Conservation (phyloP, 805 yeast genomes). For the Priceomyces medius region DNA sequence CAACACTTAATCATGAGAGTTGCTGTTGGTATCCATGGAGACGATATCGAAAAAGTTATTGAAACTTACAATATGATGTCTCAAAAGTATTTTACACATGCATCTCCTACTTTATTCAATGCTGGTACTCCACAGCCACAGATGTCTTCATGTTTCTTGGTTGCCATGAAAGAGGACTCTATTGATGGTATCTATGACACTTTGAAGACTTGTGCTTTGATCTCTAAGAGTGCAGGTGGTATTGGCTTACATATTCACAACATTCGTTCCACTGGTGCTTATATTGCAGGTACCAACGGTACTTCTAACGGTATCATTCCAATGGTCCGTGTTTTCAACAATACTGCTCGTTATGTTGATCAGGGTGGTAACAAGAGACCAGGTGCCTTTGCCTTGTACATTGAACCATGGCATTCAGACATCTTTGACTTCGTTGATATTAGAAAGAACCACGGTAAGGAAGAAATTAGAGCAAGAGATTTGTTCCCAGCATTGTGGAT, state of each 20-base stretch:
- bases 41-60: slow-evolving; percentile 49
- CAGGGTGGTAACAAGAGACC: slow-evolving; percentile 69
- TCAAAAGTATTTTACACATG: slow-evolving; percentile 57
- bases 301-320: slow-evolving; percentile 63
- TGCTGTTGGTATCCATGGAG: slow-evolving; percentile 59
- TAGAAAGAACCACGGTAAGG: slow-evolving; percentile 63
- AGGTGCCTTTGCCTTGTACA: slow-evolving; percentile 60
- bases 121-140: slow-evolving; percentile 62
- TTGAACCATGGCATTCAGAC: slow-evolving; percentile 66
- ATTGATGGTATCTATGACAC: slow-evolving; percentile 64
- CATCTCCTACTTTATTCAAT: slow-evolving; percentile 61
- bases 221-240: slow-evolving; percentile 64
- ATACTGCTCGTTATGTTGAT: slow-evolving; percentile 62
- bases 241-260: slow-evolving; percentile 62
- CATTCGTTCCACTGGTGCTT: slow-evolving; percentile 58
- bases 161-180: slow-evolving; percentile 63
- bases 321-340: slow-evolving; percentile 62
- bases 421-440: slow-evolving; percentile 58
- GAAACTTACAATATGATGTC: slow-evolving; percentile 63
- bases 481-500: slow-evolving; percentile 64
- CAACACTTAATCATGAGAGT: slow-evolving; percentile 64
- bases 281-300: slow-evolving; percentile 63
- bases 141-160: slow-evolving; percentile 62
- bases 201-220: slow-evolving; percentile 59
- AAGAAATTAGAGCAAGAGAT: slow-evolving; percentile 62